phyloP scores from a whole-genome alignment of 2,329 filamentous ascomycete genomes.

The Diaporthe humulicola region DNA sequence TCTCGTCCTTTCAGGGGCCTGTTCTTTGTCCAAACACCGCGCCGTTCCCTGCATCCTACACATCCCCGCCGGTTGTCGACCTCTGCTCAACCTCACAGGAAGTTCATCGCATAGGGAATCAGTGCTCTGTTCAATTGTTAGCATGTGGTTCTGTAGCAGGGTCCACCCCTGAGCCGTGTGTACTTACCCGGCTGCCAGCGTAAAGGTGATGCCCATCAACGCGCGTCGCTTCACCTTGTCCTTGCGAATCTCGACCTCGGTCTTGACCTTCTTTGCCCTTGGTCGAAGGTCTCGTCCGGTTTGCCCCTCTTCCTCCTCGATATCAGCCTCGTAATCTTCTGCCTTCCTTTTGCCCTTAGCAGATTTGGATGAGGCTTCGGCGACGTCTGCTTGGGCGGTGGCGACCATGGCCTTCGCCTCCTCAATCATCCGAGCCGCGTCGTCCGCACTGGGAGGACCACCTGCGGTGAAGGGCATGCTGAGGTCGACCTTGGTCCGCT shows the following conservation, averaged over 20 bases:
- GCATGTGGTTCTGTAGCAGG: not conserved
- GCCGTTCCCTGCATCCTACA: not conserved
- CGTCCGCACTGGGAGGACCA: slow-evolving; percentile 81
- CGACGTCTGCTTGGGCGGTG: slow-evolving; percentile 44
- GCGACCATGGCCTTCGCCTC: slow-evolving; percentile 76
- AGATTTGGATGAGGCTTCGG: slow-evolving; percentile 49
- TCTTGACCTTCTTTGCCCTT: slow-evolving; percentile 81
- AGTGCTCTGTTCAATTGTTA: slow-evolving; percentile 54
- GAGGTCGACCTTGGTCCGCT: slow-evolving; percentile 80
- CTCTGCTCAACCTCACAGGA: slow-evolving; percentile 54
- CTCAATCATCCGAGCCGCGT: slow-evolving; percentile 85
- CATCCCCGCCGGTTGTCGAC: not conserved
- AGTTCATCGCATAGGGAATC: slow-evolving; percentile 66
- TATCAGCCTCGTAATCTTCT: slow-evolving; percentile 77
- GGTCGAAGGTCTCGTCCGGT: slow-evolving; percentile 57
- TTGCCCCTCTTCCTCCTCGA: slow-evolving; percentile 53
- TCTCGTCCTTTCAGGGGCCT: slow-evolving; percentile 25
- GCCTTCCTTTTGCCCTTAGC: slow-evolving; percentile 78
- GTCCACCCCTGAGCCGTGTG: not conserved
- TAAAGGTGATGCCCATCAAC: slow-evolving; percentile 86
- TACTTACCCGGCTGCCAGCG: slow-evolving; percentile 90
- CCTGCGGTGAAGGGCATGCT: slow-evolving; percentile 76
- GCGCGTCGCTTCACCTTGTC: slow-evolving; percentile 89
- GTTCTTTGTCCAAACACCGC: slow-evolving; percentile 33
- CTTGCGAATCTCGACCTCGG: slow-evolving; percentile 85